A percentile compares a stretch with the other conserved stretches of the same genome.
Evolutionary conservation across 2,329 filamentous ascomycete genomes (phyloP).

Genomic region (Ophiocordyceps camponoti-leonardi): DNA sequence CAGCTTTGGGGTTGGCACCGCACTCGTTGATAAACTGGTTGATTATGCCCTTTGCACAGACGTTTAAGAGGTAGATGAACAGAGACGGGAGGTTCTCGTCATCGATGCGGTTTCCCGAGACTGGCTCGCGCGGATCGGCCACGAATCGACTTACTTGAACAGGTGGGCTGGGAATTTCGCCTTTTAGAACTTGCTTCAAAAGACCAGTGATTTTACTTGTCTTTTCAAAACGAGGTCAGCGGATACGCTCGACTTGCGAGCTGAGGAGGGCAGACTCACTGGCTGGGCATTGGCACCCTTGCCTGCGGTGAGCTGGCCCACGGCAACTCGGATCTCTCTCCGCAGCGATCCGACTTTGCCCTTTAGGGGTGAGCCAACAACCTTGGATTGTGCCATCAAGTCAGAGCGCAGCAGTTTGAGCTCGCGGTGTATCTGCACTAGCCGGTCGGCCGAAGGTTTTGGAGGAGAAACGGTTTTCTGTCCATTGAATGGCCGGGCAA

Average conservation of each 20-base stretch:
- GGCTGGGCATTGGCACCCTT: constrained; percentile 38
- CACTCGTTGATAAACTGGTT: constrained; percentile 53
- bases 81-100: constrained; percentile 41
- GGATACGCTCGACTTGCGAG: neutral
- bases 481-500: neutral
- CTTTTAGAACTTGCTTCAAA: constrained; percentile 35
- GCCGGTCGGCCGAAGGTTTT: constrained; percentile 19
- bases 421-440: constrained; percentile 44
- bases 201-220: constrained; percentile 18
- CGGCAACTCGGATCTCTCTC: constrained; percentile 49
- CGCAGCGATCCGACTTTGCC: constrained; percentile 53
- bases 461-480: neutral
- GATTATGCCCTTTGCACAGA: constrained; percentile 57
- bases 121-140: constrained; percentile 23
- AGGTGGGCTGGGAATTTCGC: constrained; percentile 30
- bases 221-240: constrained; percentile 9
- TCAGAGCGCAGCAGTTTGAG: constrained; percentile 52
- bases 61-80: constrained; percentile 60
- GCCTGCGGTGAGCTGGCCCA: constrained; percentile 56
- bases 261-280: constrained; percentile 11
- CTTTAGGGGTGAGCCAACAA: constrained; percentile 33
- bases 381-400: constrained; percentile 37
- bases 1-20: constrained; percentile 43
- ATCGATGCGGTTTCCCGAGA: constrained; percentile 33
- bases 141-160: constrained; percentile 40